Conservation (phyloP, 352 stramenopile genomes). For the Phytopythium vexans region DNA sequence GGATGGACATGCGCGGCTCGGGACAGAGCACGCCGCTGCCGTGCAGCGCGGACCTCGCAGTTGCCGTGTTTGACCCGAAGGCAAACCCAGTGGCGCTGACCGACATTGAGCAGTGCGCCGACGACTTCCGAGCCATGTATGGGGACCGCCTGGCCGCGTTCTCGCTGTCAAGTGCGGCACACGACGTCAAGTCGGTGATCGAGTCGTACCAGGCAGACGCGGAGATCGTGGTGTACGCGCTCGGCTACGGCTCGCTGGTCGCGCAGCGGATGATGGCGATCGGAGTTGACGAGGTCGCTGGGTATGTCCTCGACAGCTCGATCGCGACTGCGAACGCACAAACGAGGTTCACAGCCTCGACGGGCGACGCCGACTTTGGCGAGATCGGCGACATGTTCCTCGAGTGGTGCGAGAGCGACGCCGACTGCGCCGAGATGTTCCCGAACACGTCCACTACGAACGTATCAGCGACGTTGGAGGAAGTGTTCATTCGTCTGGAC, state of each 20-base stretch:
- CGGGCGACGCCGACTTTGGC: constrained; percentile 41
- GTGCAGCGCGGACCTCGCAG: constrained; percentile 19
- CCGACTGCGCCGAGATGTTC: constrained; percentile 37
- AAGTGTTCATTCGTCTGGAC: constrained; percentile 38
- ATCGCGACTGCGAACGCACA: constrained; percentile 15
- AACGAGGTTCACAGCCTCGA: constrained; percentile 15
- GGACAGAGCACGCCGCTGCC: constrained; percentile 40
- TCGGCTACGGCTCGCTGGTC: constrained; percentile 66
- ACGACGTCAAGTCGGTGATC: constrained; percentile 58
- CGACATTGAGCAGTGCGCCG: constrained; percentile 9
- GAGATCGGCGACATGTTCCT: constrained; percentile 44
- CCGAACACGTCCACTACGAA: constrained; percentile 23
- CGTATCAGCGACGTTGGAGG: constrained; percentile 22
- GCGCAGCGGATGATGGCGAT: constrained; percentile 67
- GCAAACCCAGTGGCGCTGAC: background rate
- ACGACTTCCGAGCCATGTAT: constrained; percentile 14
- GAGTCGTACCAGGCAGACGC: constrained; percentile 33
- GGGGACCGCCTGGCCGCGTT: constrained; percentile 39
- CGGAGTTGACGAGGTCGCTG: constrained; percentile 34
- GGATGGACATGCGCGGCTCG: constrained; percentile 47
- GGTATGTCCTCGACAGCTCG: constrained; percentile 61
- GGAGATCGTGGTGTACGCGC: constrained; percentile 51
- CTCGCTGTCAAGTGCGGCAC: constrained; percentile 61
- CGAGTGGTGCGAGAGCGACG: constrained; percentile 36
- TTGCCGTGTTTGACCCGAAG: background rate